Conservation (phyloP, 2,329 filamentous ascomycete species). For the Pseudocercospora crystallina region DNA sequence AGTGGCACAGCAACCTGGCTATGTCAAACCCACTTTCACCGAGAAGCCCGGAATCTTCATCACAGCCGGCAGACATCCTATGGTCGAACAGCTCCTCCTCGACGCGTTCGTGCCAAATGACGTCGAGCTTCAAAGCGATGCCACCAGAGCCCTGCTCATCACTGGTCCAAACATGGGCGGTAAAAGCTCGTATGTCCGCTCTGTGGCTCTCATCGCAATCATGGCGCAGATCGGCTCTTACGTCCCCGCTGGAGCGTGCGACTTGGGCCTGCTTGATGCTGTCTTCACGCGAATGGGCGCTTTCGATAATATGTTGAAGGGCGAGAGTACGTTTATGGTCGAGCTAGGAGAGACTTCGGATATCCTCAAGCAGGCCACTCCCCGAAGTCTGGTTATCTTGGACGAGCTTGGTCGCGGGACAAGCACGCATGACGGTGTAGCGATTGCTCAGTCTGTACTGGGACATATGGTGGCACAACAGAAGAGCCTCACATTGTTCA, state of each 20-base stretch:
- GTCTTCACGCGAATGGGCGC: constrained; percentile 96
- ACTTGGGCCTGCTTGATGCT: constrained; percentile 80
- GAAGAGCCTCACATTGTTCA: constrained; percentile 82
- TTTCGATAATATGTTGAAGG: constrained; percentile 91
- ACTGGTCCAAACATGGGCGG: constrained; percentile 99
- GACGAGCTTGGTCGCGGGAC: constrained; percentile 95
- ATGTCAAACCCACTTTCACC: constrained; percentile 72
- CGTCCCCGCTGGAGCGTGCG: constrained; percentile 74
- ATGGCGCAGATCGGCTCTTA: constrained; percentile 95
- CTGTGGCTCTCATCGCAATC: constrained; percentile 85
- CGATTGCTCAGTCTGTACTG: constrained; percentile 89
- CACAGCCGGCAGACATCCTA: constrained; percentile 79
- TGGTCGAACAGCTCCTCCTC: constrained; percentile 87
- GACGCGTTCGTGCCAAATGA: constrained; percentile 90
- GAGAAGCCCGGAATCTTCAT: constrained; percentile 69
- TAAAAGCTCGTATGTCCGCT: constrained; percentile 95
- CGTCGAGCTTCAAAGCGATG: constrained; percentile 66
- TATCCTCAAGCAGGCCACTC: constrained; percentile 85
- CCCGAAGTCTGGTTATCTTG: constrained; percentile 81
- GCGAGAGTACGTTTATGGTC: constrained; percentile 97
- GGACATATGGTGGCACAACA: constrained; percentile 76
- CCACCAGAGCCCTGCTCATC: constrained; percentile 75
- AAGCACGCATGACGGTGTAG: constrained; percentile 91
- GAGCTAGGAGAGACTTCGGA: constrained; percentile 89
- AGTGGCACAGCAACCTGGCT: constrained; percentile 82